Percentiles rank a stretch among this genome's conserved stretches.
These are phyloP conservation scores for Parachaetomium inaequale DNA, from an alignment of 495 filamentous ascomycete species.

Conservation along the genomic window DNA sequence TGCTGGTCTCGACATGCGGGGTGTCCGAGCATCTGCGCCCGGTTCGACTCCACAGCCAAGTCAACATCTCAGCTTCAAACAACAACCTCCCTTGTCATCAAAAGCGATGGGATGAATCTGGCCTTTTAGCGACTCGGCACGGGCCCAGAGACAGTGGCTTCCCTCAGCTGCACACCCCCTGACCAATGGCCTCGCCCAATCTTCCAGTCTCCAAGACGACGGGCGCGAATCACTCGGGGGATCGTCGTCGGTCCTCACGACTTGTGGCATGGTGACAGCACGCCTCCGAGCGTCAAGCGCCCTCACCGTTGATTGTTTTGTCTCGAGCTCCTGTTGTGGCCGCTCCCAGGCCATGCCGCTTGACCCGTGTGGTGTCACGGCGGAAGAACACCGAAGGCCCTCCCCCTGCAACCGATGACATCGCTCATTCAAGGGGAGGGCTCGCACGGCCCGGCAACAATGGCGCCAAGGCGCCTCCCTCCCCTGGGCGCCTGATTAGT, in stretches of 20 bases:
- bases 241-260: background rate
- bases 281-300: too few relatives aligned
- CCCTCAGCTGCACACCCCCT: background rate
- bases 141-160: background rate
- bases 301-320: too few relatives aligned
- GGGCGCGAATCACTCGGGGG: background rate
- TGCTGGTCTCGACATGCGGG: background rate
- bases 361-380: background rate
- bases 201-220: background rate
- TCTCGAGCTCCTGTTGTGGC: too few relatives aligned
- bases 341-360: background rate
- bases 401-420: background rate
- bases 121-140: background rate
- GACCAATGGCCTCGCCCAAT: background rate
- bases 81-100: background rate
- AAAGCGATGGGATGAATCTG: background rate
- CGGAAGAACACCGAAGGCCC: background rate
- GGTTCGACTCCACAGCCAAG: background rate
- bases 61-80: background rate
- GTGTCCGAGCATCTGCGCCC: background rate
- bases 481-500: conserved; percentile 3
- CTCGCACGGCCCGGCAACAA: conserved; percentile 1
- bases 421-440: background rate
- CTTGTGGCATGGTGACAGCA: background rate
- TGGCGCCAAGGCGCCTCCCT: conserved; percentile 9